Percentiles rank a stretch among this genome's conserved stretches.
Evolutionary conservation across 192 early-diverging fungal genomes (phyloP).

Genomic region (Linnemannia elongata): DNA sequence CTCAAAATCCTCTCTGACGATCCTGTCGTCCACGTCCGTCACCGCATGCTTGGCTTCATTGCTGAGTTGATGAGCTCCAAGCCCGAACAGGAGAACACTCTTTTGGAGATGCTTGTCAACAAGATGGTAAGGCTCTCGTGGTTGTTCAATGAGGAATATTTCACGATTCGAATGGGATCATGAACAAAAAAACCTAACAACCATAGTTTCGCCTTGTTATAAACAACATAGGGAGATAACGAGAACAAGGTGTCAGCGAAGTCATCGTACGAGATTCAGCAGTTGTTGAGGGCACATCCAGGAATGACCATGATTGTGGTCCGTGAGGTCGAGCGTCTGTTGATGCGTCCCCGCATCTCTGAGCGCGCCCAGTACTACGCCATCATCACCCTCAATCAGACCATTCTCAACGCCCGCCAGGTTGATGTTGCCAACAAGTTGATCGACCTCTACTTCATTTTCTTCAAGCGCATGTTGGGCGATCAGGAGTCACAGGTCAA

Average conservation of each 20-base stretch:
- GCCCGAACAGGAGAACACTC: slow-evolving; percentile 97
- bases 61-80: slow-evolving; percentile 84
- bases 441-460: slow-evolving; percentile 90
- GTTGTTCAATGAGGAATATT: background rate
- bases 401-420: slow-evolving; percentile 84
- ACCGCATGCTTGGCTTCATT: slow-evolving; percentile 83
- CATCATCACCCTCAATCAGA: slow-evolving; percentile 93
- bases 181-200: background rate
- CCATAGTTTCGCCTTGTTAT: background rate
- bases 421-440: slow-evolving; percentile 83
- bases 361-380: slow-evolving; percentile 93
- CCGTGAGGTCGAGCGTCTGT: slow-evolving; percentile 87
- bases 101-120: slow-evolving; percentile 92
- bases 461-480: slow-evolving; percentile 88
- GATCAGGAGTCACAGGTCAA: slow-evolving; percentile 55
- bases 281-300: slow-evolving; percentile 81
- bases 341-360: slow-evolving; percentile 79
- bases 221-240: slow-evolving; percentile 75
- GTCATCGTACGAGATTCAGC: slow-evolving; percentile 80
- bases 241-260: slow-evolving; percentile 91
- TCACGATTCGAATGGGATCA: background rate
- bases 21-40: slow-evolving; percentile 85
- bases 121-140: slow-evolving; percentile 72
- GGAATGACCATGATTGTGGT: slow-evolving; percentile 93
- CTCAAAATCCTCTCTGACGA: slow-evolving; percentile 93